A percentile compares a stretch with the other conserved stretches of the same genome.
phyloP scores from a whole-genome alignment of 192 early-diverging fungal species.

The Coemansia sp. region DNA sequence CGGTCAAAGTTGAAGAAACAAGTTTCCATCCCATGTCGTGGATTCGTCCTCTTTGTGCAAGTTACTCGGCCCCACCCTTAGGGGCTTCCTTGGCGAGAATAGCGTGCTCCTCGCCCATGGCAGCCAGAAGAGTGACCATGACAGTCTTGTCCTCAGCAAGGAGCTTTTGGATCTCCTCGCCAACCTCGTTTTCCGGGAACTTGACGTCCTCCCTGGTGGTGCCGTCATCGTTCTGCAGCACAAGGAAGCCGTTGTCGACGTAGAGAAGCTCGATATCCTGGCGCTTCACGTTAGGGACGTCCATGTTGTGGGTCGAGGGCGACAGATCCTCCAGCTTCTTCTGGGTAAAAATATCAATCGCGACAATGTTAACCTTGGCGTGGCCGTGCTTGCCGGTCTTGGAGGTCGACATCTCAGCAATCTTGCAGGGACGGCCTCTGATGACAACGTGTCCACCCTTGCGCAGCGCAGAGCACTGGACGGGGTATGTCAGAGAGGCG shows the following conservation, averaged over 20 bases:
- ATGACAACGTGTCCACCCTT: constrained; percentile 98
- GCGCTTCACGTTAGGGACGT: constrained; percentile 93
- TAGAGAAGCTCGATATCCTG: constrained; percentile 83
- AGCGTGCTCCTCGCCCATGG: constrained; percentile 94
- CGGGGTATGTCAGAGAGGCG: constrained; percentile 92
- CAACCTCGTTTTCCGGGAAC: constrained; percentile 83
- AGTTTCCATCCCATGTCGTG: background rate
- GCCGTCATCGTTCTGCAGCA: constrained; percentile 47
- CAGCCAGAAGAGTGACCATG: constrained; percentile 77
- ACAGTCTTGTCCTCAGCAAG: constrained; percentile 65
- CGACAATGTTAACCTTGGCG: constrained; percentile 98
- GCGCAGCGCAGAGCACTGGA: constrained; percentile 99
- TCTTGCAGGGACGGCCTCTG: constrained; percentile 99
- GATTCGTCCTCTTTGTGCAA: background rate
- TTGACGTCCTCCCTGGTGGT: constrained; percentile 98
- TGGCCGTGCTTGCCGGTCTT: constrained; percentile 99
- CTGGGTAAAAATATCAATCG: constrained; percentile 95
- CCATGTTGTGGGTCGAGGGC: constrained; percentile 99
- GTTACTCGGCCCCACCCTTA: constrained; percentile 3
- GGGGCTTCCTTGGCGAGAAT: constrained; percentile 70
- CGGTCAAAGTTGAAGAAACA: background rate
- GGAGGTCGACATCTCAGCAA: constrained; percentile 99
- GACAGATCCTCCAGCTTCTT: constrained; percentile 99
- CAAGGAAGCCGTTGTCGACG: constrained; percentile 89
- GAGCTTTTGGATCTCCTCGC: constrained; percentile 59